Base-by-base conservation (phyloP, 2,329 filamentous ascomycete species). In the Aspergillus quadricinctus region DNA sequence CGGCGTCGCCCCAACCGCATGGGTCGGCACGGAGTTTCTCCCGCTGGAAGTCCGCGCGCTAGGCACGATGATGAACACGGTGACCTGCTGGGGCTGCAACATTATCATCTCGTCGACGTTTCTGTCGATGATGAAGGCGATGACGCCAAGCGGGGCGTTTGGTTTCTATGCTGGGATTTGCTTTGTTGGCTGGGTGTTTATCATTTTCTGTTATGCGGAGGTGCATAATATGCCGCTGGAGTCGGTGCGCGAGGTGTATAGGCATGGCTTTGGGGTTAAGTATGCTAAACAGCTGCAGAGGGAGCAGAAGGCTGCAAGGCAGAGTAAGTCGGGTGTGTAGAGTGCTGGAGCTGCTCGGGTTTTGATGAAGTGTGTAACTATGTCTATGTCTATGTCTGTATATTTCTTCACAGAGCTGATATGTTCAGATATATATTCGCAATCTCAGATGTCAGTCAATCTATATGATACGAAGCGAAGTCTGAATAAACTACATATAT, bases 161-260 rank as follows among this genome's bases (percentile, higher is more conserved):
- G 31, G 31, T 0, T 35, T 35, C 31, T 35, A 35, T 35, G 31
- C 31, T 14, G 31, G 4, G 4, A 35, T 35, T 17, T 35, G 31
- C 11, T 35, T 35, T 7, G 31, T 35, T 1, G 31, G 31, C 4
- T 35, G 31, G 31, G 11, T 78, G 0, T 82, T 81, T 54, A 73
- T 82, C 25, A 73, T 77, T 53, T 77, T 81, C 68, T 81, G 71
- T 61, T 83, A 81, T 61, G 80, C 80, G 0, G 79, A 83, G 58
- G 80, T 81, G 1, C 81, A 81, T 60, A 80, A 81, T 10, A 78
- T 83, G 74, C 77, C 80, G 19, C 69, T 83, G 3, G 82, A 84
- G 62, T 79, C 80, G 49, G 76, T 83, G n/a, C 70, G 78, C 31
- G 77, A 80, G 50, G 73, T 82, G 5, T 83, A 83, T 61, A 64